Conservation (phyloP, 805 yeast species). For the Wickerhamiella galacta region DNA sequence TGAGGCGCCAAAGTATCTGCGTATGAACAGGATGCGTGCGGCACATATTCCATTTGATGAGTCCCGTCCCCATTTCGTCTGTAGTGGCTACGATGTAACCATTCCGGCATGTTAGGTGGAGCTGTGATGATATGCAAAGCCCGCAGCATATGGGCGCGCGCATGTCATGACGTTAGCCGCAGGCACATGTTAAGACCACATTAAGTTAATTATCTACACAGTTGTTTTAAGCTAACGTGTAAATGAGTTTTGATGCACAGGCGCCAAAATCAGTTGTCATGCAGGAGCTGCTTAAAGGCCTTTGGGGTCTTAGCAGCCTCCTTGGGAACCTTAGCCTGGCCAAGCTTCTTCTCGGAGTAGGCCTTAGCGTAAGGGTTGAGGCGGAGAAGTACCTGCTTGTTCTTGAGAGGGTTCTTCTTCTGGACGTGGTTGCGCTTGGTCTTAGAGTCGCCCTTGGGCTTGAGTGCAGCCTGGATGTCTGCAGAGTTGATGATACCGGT, state of each 20-base stretch:
- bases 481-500: slow-evolving; percentile 97
- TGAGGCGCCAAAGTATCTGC: no score
- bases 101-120: no score
- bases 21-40: no score
- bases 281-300: slow-evolving; percentile 19
- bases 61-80: no score
- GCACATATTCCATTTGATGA: no score
- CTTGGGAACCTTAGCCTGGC: slow-evolving; percentile 60
- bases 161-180: no score
- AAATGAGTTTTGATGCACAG: no score
- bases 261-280: slow-evolving; percentile 23
- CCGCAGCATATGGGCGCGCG: no score
- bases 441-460: slow-evolving; percentile 76
- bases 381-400: slow-evolving; percentile 95
- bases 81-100: no score
- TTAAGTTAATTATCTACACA: background rate
- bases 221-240: background rate
- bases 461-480: slow-evolving; percentile 93
- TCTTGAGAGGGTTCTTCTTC: slow-evolving; percentile 99
- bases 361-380: slow-evolving; percentile 99
- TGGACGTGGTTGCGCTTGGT: slow-evolving; percentile 89
- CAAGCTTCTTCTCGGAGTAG: slow-evolving; percentile 79
- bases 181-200: no score
- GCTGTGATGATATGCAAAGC: no score
- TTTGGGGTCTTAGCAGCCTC: slow-evolving; percentile 26